These are phyloP conservation scores for Quercus robur DNA, from an alignment of 306 rosid genomes.

Conservation along the genomic window DNA sequence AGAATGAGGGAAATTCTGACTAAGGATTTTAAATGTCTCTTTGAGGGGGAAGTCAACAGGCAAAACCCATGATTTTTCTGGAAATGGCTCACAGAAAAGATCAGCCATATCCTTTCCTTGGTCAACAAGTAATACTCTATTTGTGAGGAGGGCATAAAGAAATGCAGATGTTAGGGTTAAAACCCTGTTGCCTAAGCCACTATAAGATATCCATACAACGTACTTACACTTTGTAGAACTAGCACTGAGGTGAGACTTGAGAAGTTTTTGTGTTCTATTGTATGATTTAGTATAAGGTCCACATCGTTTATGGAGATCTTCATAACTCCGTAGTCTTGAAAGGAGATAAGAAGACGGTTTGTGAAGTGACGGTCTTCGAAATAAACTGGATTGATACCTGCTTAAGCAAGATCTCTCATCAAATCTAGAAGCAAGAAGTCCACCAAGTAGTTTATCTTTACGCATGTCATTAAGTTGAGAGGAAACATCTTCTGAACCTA, in stretches of 20 bases:
- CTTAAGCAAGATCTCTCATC: conserved; percentile 61
- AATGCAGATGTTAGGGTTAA: conserved; percentile 61
- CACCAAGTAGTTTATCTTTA: conserved; percentile 43
- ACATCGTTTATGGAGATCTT: conserved; percentile 56
- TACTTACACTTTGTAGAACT: conserved; percentile 42
- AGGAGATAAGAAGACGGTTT: conserved; percentile 57
- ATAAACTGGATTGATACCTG: conserved; percentile 47
- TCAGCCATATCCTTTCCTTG: conserved; percentile 62
- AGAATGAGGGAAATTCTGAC: conserved; percentile 42
- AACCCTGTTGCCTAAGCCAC: conserved; percentile 74
- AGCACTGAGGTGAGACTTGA: conserved; percentile 37
- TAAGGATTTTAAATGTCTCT: conserved; percentile 29
- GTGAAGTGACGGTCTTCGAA: conserved; percentile 30
- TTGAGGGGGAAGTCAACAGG: conserved; percentile 55
- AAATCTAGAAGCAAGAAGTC: conserved; percentile 53
- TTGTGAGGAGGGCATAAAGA: conserved; percentile 68
- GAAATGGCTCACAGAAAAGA: conserved; percentile 74
- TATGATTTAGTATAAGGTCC: conserved; percentile 63
- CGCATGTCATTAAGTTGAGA: conserved; percentile 25
- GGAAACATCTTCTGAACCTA: conserved; percentile 19
- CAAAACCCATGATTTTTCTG: conserved; percentile 56
- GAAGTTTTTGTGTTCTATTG: conserved; percentile 43
- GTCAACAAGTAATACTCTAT: conserved; percentile 68
- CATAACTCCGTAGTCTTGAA: conserved; percentile 55
- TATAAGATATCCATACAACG: conserved; percentile 62